Percentiles rank a stretch among this genome's conserved stretches.
Evolutionary conservation across 2,329 filamentous ascomycete genomes (phyloP).

Genomic region (Fusarium nisikadoi): DNA sequence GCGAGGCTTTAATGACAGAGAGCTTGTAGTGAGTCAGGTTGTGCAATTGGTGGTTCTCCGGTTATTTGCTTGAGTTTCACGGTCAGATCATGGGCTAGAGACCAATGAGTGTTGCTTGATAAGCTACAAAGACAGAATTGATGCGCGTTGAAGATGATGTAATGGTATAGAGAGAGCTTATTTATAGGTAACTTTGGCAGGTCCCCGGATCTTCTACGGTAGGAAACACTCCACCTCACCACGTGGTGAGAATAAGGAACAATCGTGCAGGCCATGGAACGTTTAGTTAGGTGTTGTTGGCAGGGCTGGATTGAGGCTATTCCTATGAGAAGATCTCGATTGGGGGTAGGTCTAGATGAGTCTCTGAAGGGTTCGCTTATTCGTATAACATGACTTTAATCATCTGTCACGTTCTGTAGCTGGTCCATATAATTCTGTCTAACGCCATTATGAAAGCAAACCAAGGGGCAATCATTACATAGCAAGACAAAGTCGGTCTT

Average conservation of each 20-base stretch:
- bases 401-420: background rate
- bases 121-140: slow-evolving; percentile 18
- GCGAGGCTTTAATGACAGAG: background rate
- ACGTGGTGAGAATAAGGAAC: slow-evolving; percentile 9
- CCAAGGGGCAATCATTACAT: too few relatives aligned
- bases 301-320: slow-evolving; percentile 1
- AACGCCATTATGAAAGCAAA: background rate
- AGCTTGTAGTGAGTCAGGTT: background rate
- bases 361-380: background rate
- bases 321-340: background rate
- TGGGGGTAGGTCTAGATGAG: background rate
- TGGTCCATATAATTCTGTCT: background rate
- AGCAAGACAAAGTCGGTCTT: background rate
- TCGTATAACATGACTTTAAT: background rate
- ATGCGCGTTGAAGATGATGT: slow-evolving; percentile 36
- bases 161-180: slow-evolving; percentile 19
- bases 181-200: slow-evolving; percentile 1
- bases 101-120: slow-evolving; percentile 18
- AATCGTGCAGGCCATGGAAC: slow-evolving; percentile 11
- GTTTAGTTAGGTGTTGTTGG: background rate
- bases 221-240: slow-evolving; percentile 39
- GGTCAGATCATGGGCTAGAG: background rate
- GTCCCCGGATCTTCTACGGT: slow-evolving; percentile 8
- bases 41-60: background rate
- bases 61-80: background rate